These are phyloP conservation scores for Miscanthus sacchariflorus DNA, from an alignment of 202 grass and related monocot species.

Conservation along the genomic window DNA sequence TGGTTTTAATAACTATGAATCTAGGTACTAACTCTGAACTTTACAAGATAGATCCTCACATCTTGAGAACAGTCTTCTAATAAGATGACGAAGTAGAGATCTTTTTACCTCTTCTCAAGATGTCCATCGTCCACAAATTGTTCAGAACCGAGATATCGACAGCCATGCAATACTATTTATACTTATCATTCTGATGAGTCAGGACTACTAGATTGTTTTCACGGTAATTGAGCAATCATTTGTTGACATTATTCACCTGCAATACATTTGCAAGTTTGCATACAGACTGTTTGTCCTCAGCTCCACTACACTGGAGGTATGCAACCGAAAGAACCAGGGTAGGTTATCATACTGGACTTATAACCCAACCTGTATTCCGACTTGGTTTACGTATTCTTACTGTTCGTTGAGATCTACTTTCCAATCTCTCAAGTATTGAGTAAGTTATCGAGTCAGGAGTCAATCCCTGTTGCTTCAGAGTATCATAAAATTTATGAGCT, in stretches of 20 bases:
- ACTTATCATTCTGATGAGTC: neutral
- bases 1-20: neutral
- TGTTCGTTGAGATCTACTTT: slow-evolving; percentile 66
- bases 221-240: slow-evolving; percentile 9
- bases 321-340: slow-evolving; percentile 5
- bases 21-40: neutral
- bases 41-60: slow-evolving; percentile 37
- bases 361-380: slow-evolving; percentile 67
- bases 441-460: slow-evolving; percentile 89
- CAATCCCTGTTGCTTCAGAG: slow-evolving; percentile 76
- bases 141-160: neutral
- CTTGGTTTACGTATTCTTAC: slow-evolving; percentile 65
- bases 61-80: slow-evolving; percentile 23
- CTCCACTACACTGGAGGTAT: slow-evolving; percentile 29
- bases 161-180: slow-evolving; percentile 5
- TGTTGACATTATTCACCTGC: neutral
- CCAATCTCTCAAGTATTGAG: slow-evolving; percentile 81
- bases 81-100: slow-evolving; percentile 20
- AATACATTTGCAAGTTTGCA: slow-evolving; percentile 29
- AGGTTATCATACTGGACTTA: slow-evolving; percentile 72
- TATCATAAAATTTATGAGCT: slow-evolving; percentile 68
- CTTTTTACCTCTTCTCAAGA: slow-evolving; percentile 40
- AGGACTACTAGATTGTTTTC: slow-evolving; percentile 8
- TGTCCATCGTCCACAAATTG: neutral
- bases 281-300: neutral